A percentile compares a stretch with the other conserved stretches of the same genome.
phyloP scores from a whole-genome alignment of 805 yeast genomes.

The Saccharomyces mikatae region DNA sequence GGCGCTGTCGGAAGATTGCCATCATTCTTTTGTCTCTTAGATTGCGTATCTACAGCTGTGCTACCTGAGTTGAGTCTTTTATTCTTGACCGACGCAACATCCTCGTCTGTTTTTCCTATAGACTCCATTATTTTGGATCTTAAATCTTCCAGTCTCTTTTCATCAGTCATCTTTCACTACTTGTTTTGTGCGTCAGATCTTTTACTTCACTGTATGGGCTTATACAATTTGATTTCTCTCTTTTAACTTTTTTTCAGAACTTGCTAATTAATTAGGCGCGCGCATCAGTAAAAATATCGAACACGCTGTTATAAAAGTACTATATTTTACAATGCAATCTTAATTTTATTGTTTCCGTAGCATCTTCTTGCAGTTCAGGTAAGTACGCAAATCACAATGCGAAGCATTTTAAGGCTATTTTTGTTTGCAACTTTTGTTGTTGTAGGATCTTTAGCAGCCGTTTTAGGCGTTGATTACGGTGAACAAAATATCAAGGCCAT shows the following conservation, averaged over 20 bases:
- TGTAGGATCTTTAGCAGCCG: slow-evolving; percentile 38
- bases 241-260: neutral
- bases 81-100: slow-evolving; percentile 1
- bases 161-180: slow-evolving; percentile 1
- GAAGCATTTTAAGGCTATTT: neutral
- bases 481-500: slow-evolving; percentile 81
- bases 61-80: slow-evolving; percentile 4
- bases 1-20: slow-evolving; percentile 6
- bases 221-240: neutral
- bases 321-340: neutral
- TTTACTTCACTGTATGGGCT: neutral
- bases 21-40: slow-evolving; percentile 9
- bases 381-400: neutral
- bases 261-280: neutral
- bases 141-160: slow-evolving; percentile 17
- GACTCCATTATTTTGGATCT: slow-evolving; percentile 25
- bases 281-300: neutral
- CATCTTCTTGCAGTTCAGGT: neutral
- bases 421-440: neutral
- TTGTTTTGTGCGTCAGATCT: neutral
- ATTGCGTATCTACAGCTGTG: neutral
- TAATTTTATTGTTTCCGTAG: neutral
- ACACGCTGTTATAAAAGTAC: neutral
- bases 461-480: slow-evolving; percentile 85
- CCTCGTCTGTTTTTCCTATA: slow-evolving; percentile 8